Evolutionary conservation across 352 stramenopile genomes (phyloP), one percentile per base, ranked within the genome.

Genomic region (Phytophthora pini): DNA sequence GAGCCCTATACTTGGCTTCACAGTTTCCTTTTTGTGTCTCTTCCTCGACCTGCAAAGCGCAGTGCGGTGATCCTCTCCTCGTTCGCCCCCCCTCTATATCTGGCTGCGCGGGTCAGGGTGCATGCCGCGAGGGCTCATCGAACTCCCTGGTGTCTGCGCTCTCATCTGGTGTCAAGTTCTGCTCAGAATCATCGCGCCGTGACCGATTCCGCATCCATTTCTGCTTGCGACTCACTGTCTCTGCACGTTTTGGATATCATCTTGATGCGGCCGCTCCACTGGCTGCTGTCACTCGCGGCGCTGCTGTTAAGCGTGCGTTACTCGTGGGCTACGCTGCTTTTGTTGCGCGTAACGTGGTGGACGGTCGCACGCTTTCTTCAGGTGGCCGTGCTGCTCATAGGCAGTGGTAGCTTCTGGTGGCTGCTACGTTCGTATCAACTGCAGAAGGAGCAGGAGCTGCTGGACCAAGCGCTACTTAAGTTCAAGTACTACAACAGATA

Each of bases 401-500:
- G 79, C 43, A 78, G 70, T 53, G 59, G 79, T 46, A 75, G 68
- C 50, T 78, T 92, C 62, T 93, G 82, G 82, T 87, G 77, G 70
- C 13, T 80, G 26, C 44, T 93, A 45, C 84, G 84, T 24, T 74
- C 70, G 43, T 89, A 85, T 44, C 84, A 93, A 55, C 64, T 93
- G 36, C 64, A 74, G 45, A 66, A 65, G 45, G 82, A 92, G 61
- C 82, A 88, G 56, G 84, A 93, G 36, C 54, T 90, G 39, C 65
- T 80, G 36, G 81, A 89, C 46, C 54, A 77, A 27, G 77, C 74
- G 56, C 57, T 84, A 58, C 55, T 71, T 31, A 81, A 83, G 47
- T 79, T 82, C 59, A 68, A 71, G 12, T 90, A 80, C 59, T 87
- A 83, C 54, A 70, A 77, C 22, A 62, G 72, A 57, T 92, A 90